Evolutionary conservation across 768 basidiomycete genomes (phyloP).

Genomic region (Tricholoma sp.): DNA sequence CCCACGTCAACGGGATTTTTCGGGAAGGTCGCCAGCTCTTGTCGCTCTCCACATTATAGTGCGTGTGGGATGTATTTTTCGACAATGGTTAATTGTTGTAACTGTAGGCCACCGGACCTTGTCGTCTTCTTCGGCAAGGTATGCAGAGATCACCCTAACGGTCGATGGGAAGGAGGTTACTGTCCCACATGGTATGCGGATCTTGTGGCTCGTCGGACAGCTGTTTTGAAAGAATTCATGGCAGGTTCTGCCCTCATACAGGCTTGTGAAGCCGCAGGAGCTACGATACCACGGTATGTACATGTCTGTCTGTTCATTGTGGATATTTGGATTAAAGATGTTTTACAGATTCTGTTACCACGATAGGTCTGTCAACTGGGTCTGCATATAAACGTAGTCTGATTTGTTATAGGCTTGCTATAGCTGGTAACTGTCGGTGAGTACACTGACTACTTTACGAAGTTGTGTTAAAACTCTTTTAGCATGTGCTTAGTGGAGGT

Average conservation of each 20-base stretch:
- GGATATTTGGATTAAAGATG: slow-evolving; percentile 13
- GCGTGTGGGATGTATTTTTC: slow-evolving; percentile 10
- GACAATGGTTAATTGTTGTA: slow-evolving; percentile 2
- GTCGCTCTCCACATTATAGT: slow-evolving; percentile 28
- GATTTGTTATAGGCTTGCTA: slow-evolving; percentile 61
- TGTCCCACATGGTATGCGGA: slow-evolving; percentile 83
- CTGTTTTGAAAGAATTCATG: slow-evolving; percentile 6
- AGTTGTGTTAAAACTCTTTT: slow-evolving; percentile 5
- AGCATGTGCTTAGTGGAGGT: slow-evolving; percentile 99
- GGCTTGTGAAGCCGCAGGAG: slow-evolving; percentile 88
- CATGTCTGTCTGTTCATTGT: slow-evolving; percentile 3
- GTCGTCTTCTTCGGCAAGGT: slow-evolving; percentile 58
- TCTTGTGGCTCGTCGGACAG: background rate
- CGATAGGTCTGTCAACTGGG: slow-evolving; percentile 53
- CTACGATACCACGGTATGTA: slow-evolving; percentile 69
- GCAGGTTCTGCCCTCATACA: slow-evolving; percentile 92
- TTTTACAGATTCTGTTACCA: slow-evolving; percentile 72
- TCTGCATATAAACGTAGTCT: slow-evolving; percentile 2
- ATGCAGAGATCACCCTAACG: slow-evolving; percentile 85
- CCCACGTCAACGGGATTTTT: slow-evolving; percentile 65
- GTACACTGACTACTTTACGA: slow-evolving; percentile 18
- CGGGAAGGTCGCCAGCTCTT: slow-evolving; percentile 52
- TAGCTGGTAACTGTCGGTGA: slow-evolving; percentile 96
- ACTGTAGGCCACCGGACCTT: slow-evolving; percentile 53
- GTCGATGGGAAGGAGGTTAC: slow-evolving; percentile 98